Conservation (phyloP, 1,139 yeast species). For the Lodderomyces theae region DNA sequence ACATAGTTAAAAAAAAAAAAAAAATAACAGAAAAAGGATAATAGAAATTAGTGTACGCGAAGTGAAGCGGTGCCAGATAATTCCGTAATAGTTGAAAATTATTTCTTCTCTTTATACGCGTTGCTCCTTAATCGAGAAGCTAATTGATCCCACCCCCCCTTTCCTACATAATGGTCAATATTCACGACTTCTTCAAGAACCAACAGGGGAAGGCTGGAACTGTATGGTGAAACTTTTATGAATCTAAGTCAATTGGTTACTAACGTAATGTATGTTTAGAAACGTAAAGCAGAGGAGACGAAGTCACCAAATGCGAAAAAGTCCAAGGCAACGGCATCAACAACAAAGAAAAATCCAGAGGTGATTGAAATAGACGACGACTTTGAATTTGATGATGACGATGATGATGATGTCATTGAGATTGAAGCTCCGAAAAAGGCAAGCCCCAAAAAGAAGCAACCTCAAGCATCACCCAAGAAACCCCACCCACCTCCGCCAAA, state of each 20-base stretch:
- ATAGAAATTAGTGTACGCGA: too few relatives aligned
- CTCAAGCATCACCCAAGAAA: constrained; percentile 5
- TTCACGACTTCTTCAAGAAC: constrained; percentile 4
- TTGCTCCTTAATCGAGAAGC: not conserved
- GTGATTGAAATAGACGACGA: constrained; percentile 20
- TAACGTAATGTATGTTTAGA: constrained; percentile 6
- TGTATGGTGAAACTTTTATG: not conserved
- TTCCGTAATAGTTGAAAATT: not conserved
- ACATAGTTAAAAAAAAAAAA: too few relatives aligned
- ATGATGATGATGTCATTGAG: constrained; percentile 10
- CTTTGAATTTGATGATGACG: constrained; percentile 14
- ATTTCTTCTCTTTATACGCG: constrained; percentile 3
- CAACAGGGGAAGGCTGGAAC: not conserved
- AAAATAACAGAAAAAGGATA: too few relatives aligned
- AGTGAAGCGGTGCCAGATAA: too few relatives aligned
- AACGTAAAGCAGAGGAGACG: constrained; percentile 10
- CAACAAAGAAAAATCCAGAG: constrained; percentile 12
- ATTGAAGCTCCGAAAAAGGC: constrained; percentile 7
- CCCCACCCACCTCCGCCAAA: constrained; percentile 4
- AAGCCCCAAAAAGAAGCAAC: constrained; percentile 9
- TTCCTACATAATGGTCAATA: constrained; percentile 3
- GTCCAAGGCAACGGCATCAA: constrained; percentile 7
- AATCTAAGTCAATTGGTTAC: not conserved
- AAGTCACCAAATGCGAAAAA: constrained; percentile 6
- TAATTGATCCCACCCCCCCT: too few relatives aligned